phyloP scores from a whole-genome alignment of 2,329 filamentous ascomycete species.

The Aspergillus sp. region DNA sequence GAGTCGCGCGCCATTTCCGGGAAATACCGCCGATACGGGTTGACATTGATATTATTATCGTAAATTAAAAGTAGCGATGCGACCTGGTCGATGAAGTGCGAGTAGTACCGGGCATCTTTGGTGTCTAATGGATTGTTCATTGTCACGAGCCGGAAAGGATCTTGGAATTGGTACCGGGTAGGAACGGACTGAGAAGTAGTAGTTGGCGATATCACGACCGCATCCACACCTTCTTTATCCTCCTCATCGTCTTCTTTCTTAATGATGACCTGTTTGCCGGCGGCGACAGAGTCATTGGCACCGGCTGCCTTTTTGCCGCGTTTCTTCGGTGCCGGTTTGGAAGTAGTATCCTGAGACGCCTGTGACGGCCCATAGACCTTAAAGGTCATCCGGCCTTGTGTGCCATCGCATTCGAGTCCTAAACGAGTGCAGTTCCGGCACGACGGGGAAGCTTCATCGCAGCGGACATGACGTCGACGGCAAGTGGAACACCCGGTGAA shows the following conservation, averaged over 20 bases:
- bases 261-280: neutral
- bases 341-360: conserved; percentile 6
- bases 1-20: conserved; percentile 28
- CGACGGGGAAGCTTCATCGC: conserved; percentile 29
- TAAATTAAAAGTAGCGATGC: conserved; percentile 30
- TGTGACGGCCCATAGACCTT: conserved; percentile 30
- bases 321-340: conserved; percentile 9
- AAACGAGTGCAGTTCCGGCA: conserved; percentile 35
- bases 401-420: conserved; percentile 26
- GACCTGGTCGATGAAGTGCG: conserved; percentile 29
- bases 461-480: conserved; percentile 34
- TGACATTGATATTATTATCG: conserved; percentile 30
- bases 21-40: conserved; percentile 30
- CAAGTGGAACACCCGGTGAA: conserved; percentile 38
- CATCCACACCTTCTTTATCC: conserved; percentile 10
- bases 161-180: conserved; percentile 20
- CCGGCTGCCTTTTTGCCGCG: conserved; percentile 12
- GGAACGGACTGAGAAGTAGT: conserved; percentile 12
- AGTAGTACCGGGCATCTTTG: conserved; percentile 28
- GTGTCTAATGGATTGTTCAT: conserved; percentile 16
- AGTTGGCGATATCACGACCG: conserved; percentile 21
- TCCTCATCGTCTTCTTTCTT: conserved; percentile 8
- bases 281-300: conserved; percentile 4
- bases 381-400: conserved; percentile 32
- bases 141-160: conserved; percentile 16